Evolutionary conservation across 768 basidiomycete genomes (phyloP).

Genomic region (Pholiota molesta): DNA sequence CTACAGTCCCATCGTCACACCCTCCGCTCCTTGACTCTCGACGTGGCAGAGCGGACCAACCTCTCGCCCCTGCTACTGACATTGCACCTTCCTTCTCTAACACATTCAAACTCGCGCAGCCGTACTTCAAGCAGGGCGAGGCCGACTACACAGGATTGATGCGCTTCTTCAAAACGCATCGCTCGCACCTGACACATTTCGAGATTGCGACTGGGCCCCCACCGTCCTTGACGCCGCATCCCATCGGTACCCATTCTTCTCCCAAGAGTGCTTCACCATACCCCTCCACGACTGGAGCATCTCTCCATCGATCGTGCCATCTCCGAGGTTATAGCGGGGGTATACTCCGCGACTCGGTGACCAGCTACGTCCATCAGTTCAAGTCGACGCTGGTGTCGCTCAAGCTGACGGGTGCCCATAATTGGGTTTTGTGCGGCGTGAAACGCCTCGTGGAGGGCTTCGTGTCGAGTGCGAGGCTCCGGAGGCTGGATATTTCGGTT

Average conservation of each 20-base stretch:
- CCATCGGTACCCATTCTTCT: not conserved
- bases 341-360: not conserved
- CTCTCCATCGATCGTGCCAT: not conserved
- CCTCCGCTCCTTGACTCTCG: constrained; percentile 6
- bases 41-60: not conserved
- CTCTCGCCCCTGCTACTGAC: not conserved
- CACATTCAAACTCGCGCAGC: constrained; percentile 1
- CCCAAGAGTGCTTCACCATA: constrained; percentile 1
- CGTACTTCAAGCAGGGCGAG: not conserved
- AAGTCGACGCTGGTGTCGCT: not conserved
- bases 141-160: not conserved
- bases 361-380: constrained; percentile 5
- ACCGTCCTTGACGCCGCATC: not conserved
- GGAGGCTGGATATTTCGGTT: not conserved
- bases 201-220: not conserved
- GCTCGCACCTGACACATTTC: not conserved
- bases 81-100: not conserved
- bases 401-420: not conserved
- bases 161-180: constrained; percentile 1
- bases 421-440: not conserved
- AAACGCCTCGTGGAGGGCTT: not conserved
- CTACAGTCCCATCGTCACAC: not conserved
- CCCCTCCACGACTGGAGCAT: constrained; percentile 7
- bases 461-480: not conserved
- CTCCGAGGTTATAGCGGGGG: no score